Base-by-base conservation (phyloP, 2,329 filamentous ascomycete species). In the Proliferodiscus dingleyae region DNA sequence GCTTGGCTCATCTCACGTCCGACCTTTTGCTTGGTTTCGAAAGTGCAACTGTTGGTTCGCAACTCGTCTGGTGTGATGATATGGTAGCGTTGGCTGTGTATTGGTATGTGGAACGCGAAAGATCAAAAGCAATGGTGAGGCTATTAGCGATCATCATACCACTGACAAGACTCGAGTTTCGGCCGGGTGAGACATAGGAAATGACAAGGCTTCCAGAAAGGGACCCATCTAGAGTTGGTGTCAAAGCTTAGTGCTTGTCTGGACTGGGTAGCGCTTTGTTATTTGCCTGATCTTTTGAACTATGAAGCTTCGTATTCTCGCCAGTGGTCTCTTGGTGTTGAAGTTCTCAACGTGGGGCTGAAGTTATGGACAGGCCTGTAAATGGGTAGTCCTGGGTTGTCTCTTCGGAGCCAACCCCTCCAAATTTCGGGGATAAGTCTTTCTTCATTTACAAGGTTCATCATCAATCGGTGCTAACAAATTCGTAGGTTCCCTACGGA, bases 241-340 rank as follows among this genome's bases (percentile, higher is more conserved):
- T 94, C 88, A 94, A 89, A 89, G 88, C 74, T 82, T 89, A 73
- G 87, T 75, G 78, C 88, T 91, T 90, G 87, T 91, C 87, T 61
- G 55, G 50, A 47, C 49, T 56, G 55, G 54, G 54, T 54, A 51
- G 53, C 52, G 49, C 46, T 44, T 40, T 44, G 30, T 43, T 18
- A 28, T 46, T 43, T 58, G 51, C 53, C 40, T 28, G 42, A 46
- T 36, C 45, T 43, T 38, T 52, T 23, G 38, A 36, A 16, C 18
- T 36, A 41, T 24, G 32, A 26, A 21, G n/a, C 11, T 50, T 37
- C 43, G 28, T 46, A 47, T 34, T 38, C 43, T 41, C 38, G 46
- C 46, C 40, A 18, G 51, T 49, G 56, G 53, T 54, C 48, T 33
- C 37, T 46, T 32, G 46, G 46, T 33, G 18, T 43, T 50, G 36